Conservation (phyloP, 371 early-diverging fungal genomes). For the Coemansia sp. region DNA sequence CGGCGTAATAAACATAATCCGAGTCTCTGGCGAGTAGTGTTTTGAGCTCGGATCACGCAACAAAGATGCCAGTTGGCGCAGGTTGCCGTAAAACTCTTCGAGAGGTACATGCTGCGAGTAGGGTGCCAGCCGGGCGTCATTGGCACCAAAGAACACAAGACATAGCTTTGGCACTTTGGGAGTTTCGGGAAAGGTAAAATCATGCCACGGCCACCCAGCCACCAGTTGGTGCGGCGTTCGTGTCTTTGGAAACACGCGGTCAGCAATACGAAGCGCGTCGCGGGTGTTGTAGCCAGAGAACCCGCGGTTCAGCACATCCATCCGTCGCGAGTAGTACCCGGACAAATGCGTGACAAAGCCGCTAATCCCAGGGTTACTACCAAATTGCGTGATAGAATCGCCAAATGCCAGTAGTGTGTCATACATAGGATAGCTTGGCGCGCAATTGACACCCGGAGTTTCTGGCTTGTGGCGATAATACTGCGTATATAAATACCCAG, state of each 20-base stretch:
- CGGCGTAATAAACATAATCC: slow-evolving; percentile 71
- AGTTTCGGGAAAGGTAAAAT: not conserved
- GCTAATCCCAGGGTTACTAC: slow-evolving; percentile 71
- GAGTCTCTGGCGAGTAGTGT: slow-evolving; percentile 59
- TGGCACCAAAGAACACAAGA: slow-evolving; percentile 81
- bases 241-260: slow-evolving; percentile 5
- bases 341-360: slow-evolving; percentile 56
- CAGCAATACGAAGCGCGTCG: slow-evolving; percentile 3
- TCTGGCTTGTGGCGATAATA: not conserved
- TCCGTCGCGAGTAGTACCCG: slow-evolving; percentile 61
- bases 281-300: slow-evolving; percentile 59
- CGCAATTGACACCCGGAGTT: not conserved
- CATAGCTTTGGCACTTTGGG: slow-evolving; percentile 57
- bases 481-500: not conserved
- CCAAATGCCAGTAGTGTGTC: slow-evolving; percentile 58
- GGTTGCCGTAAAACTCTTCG: slow-evolving; percentile 58
- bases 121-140: slow-evolving; percentile 67
- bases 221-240: too few species aligned
- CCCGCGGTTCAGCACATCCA: slow-evolving; percentile 78
- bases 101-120: slow-evolving; percentile 66
- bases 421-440: slow-evolving; percentile 22
- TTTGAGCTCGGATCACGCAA: slow-evolving; percentile 57
- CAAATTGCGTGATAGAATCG: slow-evolving; percentile 75
- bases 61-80: slow-evolving; percentile 57
- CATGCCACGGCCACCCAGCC: not conserved